Evolutionary conservation across 2,329 filamentous ascomycete genomes (phyloP).

Genomic region (Ophiostoma pallidulum): DNA sequence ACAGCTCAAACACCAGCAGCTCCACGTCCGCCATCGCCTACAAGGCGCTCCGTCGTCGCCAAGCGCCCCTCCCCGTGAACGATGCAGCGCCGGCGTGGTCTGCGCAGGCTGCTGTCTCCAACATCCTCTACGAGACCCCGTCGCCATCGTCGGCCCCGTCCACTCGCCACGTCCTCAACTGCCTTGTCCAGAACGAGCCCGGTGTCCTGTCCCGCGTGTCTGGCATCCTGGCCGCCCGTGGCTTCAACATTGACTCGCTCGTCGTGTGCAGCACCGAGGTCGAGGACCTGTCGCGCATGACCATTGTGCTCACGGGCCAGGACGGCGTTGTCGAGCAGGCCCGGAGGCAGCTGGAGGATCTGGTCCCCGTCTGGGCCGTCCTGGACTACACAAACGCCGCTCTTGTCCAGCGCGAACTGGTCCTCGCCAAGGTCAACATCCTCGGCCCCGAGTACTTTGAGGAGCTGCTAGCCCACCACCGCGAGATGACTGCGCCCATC

Average conservation of each 20-base stretch:
- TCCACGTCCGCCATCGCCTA: constrained; percentile 93
- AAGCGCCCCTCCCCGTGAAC: constrained; percentile 72
- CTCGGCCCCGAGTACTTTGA: constrained; percentile 97
- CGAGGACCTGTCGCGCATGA: constrained; percentile 95
- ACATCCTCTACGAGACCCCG: constrained; percentile 97
- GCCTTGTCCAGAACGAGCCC: constrained; percentile 96
- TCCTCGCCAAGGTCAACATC: constrained; percentile 94
- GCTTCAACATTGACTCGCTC: constrained; percentile 98
- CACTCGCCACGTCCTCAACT: constrained; percentile 95
- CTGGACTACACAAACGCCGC: constrained; percentile 90
- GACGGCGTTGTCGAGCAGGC: constrained; percentile 97
- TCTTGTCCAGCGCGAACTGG: constrained; percentile 87
- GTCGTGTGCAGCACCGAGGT: constrained; percentile 98
- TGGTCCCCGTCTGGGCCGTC: constrained; percentile 97
- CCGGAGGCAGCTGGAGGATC: constrained; percentile 84
- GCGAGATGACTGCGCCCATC: constrained; percentile 59
- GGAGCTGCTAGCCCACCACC: constrained; percentile 89
- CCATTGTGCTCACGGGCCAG: constrained; percentile 91
- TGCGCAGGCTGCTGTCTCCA: constrained; percentile 89
- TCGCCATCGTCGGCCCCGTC: constrained; percentile 71
- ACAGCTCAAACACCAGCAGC: constrained; percentile 42
- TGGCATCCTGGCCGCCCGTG: constrained; percentile 86
- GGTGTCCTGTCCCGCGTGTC: constrained; percentile 94
- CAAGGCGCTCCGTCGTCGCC: constrained; percentile 89
- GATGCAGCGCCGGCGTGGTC: constrained; percentile 72